phyloP scores from a whole-genome alignment of 257 asterid genomes.

The Euphrasia confusa region DNA sequence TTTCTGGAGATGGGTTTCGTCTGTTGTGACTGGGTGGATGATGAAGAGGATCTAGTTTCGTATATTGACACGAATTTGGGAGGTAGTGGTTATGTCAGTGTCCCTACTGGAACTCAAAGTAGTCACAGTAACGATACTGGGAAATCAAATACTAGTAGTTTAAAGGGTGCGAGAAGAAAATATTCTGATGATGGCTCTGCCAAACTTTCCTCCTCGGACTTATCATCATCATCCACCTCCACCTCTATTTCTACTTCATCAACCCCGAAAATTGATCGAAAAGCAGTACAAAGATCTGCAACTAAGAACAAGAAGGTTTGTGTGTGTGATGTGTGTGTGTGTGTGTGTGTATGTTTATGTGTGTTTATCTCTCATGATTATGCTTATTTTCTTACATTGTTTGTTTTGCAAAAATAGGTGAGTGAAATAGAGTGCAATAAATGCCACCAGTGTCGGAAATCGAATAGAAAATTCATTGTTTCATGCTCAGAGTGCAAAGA shows the following conservation, averaged over 20 bases:
- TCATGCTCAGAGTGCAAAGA: conserved; percentile 61
- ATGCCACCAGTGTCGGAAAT: conserved; percentile 76
- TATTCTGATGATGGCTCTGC: conserved; percentile 17
- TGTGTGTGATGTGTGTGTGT: background rate
- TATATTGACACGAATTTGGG: conserved; percentile 21
- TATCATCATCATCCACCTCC: conserved; percentile 36
- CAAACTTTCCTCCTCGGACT: conserved; percentile 27
- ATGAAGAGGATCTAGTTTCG: conserved; percentile 44
- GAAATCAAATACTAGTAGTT: conserved; percentile 22
- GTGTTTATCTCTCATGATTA: conserved; percentile 9
- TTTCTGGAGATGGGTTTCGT: conserved; percentile 32
- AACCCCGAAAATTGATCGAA: conserved; percentile 28
- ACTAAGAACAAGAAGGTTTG: conserved; percentile 36
- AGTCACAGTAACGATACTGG: conserved; percentile 22
- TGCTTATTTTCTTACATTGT: background rate
- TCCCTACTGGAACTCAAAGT: conserved; percentile 10
- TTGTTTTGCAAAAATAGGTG: conserved; percentile 32
- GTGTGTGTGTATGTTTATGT: background rate
- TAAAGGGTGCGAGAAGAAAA: conserved; percentile 21
- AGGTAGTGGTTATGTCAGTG: conserved; percentile 17
- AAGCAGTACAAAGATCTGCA: conserved; percentile 28
- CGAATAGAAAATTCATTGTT: conserved; percentile 54
- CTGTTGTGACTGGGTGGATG: conserved; percentile 51
- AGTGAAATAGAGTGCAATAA: conserved; percentile 26
- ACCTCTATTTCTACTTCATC: conserved; percentile 40